Evolutionary conservation across 768 basidiomycete species (phyloP).

Genomic region (Kwoniella pini): DNA sequence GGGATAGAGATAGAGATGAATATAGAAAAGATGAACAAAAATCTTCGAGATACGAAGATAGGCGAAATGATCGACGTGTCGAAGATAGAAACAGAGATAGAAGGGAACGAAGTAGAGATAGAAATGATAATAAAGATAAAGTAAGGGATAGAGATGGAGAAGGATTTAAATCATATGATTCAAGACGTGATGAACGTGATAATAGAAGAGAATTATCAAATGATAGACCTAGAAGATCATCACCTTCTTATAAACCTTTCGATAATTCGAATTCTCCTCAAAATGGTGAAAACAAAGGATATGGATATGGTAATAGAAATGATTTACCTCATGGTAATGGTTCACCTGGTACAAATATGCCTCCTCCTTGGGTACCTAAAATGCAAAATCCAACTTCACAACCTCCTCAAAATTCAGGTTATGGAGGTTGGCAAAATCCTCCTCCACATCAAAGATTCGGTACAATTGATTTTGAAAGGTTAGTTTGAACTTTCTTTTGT

Average conservation of each 20-base stretch:
- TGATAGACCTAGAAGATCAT: conserved; percentile 20
- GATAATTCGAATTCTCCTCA: conserved; percentile 2
- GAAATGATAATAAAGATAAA: conserved; percentile 1
- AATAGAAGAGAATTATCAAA: conserved; percentile 8
- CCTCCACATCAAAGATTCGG: conserved; percentile 18
- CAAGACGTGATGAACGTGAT: conserved; percentile 11
- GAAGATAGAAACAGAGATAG: conserved; percentile 7
- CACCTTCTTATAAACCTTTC: conserved; percentile 23
- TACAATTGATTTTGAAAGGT: conserved; percentile 39
- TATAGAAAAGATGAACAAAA: conserved; percentile 1
- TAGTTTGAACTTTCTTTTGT: conserved; percentile 9
- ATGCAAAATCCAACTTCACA: conserved; percentile 1
- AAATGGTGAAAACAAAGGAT: conserved; percentile 6
- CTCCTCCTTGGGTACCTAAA: conserved; percentile 15
- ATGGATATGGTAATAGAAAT: conserved; percentile 27
- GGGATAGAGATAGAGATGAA: conserved; percentile 6
- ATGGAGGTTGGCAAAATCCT: conserved; percentile 19
- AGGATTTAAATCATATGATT: conserved; percentile 17
- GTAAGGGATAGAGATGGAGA: conserved; percentile 13
- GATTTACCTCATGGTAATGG: conserved; percentile 10
- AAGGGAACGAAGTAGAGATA: background rate
- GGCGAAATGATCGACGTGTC: conserved; percentile 6
- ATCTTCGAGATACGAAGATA: background rate
- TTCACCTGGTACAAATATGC: conserved; percentile 5
- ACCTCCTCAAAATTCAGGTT: background rate